Evolutionary conservation across 2,329 filamentous ascomycete species (phyloP), one percentile per base, ranked within the genome.

Genomic region (Alternaria brassicae): DNA sequence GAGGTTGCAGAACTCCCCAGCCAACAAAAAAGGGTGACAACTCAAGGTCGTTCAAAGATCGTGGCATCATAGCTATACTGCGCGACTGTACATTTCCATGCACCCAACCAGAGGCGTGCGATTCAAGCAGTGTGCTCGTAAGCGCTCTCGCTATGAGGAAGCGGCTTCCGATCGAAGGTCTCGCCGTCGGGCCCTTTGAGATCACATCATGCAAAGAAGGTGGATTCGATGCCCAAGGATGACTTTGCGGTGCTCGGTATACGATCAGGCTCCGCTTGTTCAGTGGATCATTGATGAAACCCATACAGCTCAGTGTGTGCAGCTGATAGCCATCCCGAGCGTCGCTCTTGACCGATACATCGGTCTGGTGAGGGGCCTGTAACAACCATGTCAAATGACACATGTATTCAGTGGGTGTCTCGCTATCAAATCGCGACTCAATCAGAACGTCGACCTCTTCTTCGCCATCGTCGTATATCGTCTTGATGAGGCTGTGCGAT

Each of bases 371-470:
- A 13, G 59, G 60, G 13, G 45, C 49, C 25, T 64, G 62, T 21
- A 66, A 44, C 17, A 65, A 39, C 63, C 64, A 67, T 6, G 64
- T 63, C 3, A 67, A 54, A 23, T 63, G 62, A 21, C 62, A 53
- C 27, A 67, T 41, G n/a, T 58, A 52, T 23, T 61, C 56, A 21
- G 59, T 25, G 7, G 62, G 58, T 5, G 58, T 56, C 21, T 64
- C 61, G 19, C 88, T 84, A 74, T 97, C 97, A 1, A 92, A 89
- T 75, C 91, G 89, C 58, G 96, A 81, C 10, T 84, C 81, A 30
- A 97, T 88, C 25, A 67, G 28, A 30, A 67, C 64, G 19, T 65
- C 62, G 12, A 63, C 25, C 15, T 55, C 56, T 3, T 63, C 62
- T 10, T 28, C 23, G 10, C 59, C 59, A 25, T 58, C 49, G 13